Percentiles rank a stretch among this genome's conserved stretches.
Evolutionary conservation across 208 protist species (phyloP).

Genomic region (Novymonas esmeraldas): DNA sequence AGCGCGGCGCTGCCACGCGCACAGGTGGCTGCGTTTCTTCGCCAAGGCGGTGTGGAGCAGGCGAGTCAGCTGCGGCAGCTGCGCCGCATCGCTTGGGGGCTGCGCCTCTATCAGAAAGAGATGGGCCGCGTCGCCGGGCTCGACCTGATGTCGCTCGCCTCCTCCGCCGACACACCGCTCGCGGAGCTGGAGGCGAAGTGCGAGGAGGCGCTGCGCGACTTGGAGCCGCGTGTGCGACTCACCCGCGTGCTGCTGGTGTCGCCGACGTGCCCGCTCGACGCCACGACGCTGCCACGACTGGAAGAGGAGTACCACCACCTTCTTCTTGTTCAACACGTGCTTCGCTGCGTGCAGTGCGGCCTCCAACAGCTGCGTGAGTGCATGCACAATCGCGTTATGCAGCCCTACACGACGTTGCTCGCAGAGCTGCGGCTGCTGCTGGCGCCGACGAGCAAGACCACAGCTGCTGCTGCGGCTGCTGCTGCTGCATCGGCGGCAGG

Average conservation of each 20-base stretch:
- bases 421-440: constrained; percentile 51
- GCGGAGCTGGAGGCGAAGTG: constrained; percentile 26
- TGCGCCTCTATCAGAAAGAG: constrained; percentile 82
- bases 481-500: neutral
- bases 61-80: constrained; percentile 84
- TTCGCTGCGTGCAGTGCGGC: constrained; percentile 49
- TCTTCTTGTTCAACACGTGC: constrained; percentile 56
- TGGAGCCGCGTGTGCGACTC: constrained; percentile 17
- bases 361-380: constrained; percentile 37
- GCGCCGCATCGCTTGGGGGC: constrained; percentile 87
- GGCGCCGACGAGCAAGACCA: constrained; percentile 1
- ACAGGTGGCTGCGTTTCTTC: constrained; percentile 68
- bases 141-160: constrained; percentile 43
- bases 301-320: constrained; percentile 79
- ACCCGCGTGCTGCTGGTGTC: constrained; percentile 60
- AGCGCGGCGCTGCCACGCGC: constrained; percentile 65
- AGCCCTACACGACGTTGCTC: constrained; percentile 52
- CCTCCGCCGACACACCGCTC: constrained; percentile 43
- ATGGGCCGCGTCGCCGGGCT: constrained; percentile 49
- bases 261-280: constrained; percentile 44
- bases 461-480: constrained; percentile 2
- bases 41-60: constrained; percentile 73
- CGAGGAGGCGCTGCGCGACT: constrained; percentile 21
- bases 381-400: constrained; percentile 41
- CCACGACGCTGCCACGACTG: constrained; percentile 27